These are phyloP conservation scores for Pseudogymnoascus sp. DNA, from an alignment of 2,329 filamentous ascomycete species.

Conservation along the genomic window DNA sequence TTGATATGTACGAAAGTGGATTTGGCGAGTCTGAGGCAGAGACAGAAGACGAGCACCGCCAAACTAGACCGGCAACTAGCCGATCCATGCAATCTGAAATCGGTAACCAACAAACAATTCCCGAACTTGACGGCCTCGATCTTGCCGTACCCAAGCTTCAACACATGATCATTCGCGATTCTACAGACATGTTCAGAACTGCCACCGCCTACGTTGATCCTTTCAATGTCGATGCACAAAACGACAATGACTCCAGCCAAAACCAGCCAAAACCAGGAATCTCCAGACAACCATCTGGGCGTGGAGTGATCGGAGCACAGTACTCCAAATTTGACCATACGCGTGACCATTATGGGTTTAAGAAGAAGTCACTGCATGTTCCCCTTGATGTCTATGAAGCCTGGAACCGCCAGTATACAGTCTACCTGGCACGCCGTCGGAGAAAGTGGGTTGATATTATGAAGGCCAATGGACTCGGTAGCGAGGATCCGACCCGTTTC, in stretches of 20 bases:
- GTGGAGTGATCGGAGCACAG: not conserved
- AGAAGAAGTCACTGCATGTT: conserved; percentile 75
- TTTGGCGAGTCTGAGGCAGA: conserved; percentile 42
- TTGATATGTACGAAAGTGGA: conserved; percentile 60
- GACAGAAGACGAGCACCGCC: conserved; percentile 28
- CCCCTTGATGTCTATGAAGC: conserved; percentile 67
- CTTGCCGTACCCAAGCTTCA: not conserved
- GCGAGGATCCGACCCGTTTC: conserved; percentile 64
- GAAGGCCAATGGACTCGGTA: conserved; percentile 65
- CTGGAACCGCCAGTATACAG: conserved; percentile 69
- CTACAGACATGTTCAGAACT: not conserved
- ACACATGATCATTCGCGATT: not conserved
- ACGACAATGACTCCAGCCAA: not conserved
- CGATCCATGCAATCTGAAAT: conserved; percentile 15
- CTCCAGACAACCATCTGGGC: not conserved
- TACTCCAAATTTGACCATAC: conserved; percentile 18
- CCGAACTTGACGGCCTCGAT: not conserved
- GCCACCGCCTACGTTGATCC: not conserved
- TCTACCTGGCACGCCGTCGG: conserved; percentile 63
- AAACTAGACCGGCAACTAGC: conserved; percentile 9
- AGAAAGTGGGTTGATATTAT: conserved; percentile 77
- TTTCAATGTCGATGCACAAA: not conserved
- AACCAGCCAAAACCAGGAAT: not conserved
- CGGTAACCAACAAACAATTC: not conserved
- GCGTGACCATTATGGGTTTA: conserved; percentile 85